Evolutionary conservation across 441 rosid genomes (phyloP), one percentile per base, ranked within the genome.

Genomic region (Mallotus japonicus): DNA sequence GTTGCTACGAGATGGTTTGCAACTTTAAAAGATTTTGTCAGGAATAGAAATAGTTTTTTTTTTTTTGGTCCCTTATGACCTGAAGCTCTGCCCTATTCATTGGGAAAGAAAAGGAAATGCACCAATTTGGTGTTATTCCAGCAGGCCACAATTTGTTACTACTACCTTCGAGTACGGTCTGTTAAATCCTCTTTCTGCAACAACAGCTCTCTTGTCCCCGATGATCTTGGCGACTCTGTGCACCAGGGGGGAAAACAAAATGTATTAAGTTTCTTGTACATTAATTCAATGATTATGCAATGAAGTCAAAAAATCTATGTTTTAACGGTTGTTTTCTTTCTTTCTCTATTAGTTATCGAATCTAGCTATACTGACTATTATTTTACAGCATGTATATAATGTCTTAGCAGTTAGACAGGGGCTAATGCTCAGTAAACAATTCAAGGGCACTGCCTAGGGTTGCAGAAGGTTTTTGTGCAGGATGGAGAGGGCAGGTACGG

Each of bases 201-300:
- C 98, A 14, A 87, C 93, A 17, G 97, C 97, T 77, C 96, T 85
- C 80, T 89, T 90, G 72, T 92, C 98, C 55, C 99, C 96, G 20
- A 92, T 82, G 70, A 90, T 83, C 81, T 89, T 88, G 47, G 99
- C 97, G 73, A 87, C 95, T 82, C 97, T 94, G 85, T 66, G 46
- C 74, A 75, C 72, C 71, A 74, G 65, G 54, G 32, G 65, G 42
- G 7, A 49, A 19, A 46, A 49, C 42, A 54, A 59, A 59, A 5
- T 15, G 12, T 47, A 34, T 20, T 16, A 16, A 58, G 49, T 49
- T 59, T 53, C 40, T 42, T 47, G 54, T 56, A 46, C 40, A 54
- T 40, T 19, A 24, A 1, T 10, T 60, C 20, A 2, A n/a, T 34
- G 40, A 67, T 70, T 54, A 32, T 28, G 59, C 44, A 65, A 46